Evolutionary conservation across 1,284 basidiomycete genomes (phyloP), one percentile per base, ranked within the genome.

Genomic region (Pyrrhoderma lamaoense): DNA sequence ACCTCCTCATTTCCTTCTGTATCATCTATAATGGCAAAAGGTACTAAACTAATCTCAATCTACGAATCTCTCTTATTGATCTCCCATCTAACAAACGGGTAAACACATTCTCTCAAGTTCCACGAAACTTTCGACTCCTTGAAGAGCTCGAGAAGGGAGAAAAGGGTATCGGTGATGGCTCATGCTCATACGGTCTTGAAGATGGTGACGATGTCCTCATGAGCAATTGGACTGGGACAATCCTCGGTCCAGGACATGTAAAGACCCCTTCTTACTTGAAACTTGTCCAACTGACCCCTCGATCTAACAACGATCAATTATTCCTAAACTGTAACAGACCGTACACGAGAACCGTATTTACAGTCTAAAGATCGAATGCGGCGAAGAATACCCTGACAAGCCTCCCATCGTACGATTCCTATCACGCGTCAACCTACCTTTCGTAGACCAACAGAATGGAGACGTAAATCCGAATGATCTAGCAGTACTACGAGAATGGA

Each of bases 111-210:
- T 37, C 21, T 25, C 16, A 46, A 98, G 95, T 98, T 56, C 95
- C 95, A 37, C 80, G 95, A 64, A 97, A 93, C 71, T 99, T 99
- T 73, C 81, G 92, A 52, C 82, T 99, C 40, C 80, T 97, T 45
- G 93, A 97, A 69, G 94, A 99, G 75, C 87, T 99, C 59, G 95
- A 99, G 72, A 98, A 98, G 71, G 95, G 96, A 61, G 95, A 99
- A 76, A 99, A 99, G 70, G 95, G 96, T 45, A 93, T 99, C 64
- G 95, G 95, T 57, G 95, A 98, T 72, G 95, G 94, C 54, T 92
- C 88, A 35, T 96, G 93, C 73, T 94, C 91, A 27, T 98, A 98
- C 62, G 94, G 94, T 52, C 74, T 96, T 53, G 89, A 90, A 68
- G 90, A 95, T 68, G 70, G 84, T 61, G 93, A 96, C 64, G 93